Base-by-base conservation (phyloP, 805 yeast species). In the Wickerhamomyces chaumierensis region DNA sequence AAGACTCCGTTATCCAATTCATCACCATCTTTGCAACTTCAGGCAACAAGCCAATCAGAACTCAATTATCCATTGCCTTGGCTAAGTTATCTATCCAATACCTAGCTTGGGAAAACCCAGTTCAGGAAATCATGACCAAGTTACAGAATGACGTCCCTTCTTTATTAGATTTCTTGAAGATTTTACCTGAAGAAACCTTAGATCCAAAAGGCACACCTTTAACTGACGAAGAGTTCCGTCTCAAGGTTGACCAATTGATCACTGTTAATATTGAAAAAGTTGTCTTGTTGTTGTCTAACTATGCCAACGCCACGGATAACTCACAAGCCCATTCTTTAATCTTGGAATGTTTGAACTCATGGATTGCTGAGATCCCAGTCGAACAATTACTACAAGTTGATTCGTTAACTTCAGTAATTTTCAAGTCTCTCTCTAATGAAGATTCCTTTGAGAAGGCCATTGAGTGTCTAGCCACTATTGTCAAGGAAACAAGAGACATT, bases 331-430 rank as follows among this genome's bases (percentile, higher is more conserved):
- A 50, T 56, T 37, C 70, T 2, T 58, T 73, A 37, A 67, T 86
- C 5, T 67, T 90, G 41, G 80, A 77, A 44, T 82, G 95, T 59
- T 63, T 94, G 41, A 78, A 80, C 48, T 81, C 94, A 17, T 92
- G 99, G 99, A 78, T 92, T 42, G 71, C 70, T 44, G 98, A 94
- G 56, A 75, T 86, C 36, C 83, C 90, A 3, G 68, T 90, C 20
- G 78, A 74, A 38, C 69, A 75, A 36, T 63, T 92, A n/a, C 60
- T 90, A 33, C 60, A 72, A 9, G 67, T 75, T 36, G 66, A 75
- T 16, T 73, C 92, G 2, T 62, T 92, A 33, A 74, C 87, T 18
- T 64, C 71, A 7, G 62, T 87, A 42, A 72, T 88, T 21, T 83
- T 88, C 57, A 69, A 68, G 36, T 75, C 84, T 1, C 58, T 81